Evolutionary conservation across 2,329 filamentous ascomycete genomes (phyloP).

Genomic region (Emydomyces testavorans): DNA sequence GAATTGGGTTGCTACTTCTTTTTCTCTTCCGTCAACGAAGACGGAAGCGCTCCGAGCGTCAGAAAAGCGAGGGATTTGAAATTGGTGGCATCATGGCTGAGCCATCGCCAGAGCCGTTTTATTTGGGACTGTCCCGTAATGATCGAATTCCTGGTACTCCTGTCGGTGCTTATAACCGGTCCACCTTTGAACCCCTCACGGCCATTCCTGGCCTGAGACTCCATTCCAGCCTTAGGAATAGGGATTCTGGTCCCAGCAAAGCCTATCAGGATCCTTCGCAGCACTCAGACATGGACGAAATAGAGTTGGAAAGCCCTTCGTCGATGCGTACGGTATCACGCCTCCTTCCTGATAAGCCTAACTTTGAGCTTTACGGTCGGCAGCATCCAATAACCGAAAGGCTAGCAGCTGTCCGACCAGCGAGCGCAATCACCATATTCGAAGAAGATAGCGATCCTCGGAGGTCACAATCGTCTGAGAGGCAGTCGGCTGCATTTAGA

Average conservation of each 20-base stretch:
- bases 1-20: slow-evolving; percentile 32
- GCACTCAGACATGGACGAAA: not conserved
- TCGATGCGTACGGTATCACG: slow-evolving; percentile 11
- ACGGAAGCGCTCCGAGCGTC: slow-evolving; percentile 18
- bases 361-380: not conserved
- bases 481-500: not conserved
- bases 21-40: slow-evolving; percentile 24
- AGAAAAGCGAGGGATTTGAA: slow-evolving; percentile 26
- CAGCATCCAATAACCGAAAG: slow-evolving; percentile 9
- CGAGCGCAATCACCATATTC: slow-evolving; percentile 9
- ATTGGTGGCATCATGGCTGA: slow-evolving; percentile 32
- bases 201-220: slow-evolving; percentile 2
- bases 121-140: slow-evolving; percentile 7
- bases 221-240: not conserved
- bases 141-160: slow-evolving; percentile 10
- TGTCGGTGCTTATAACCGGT: slow-evolving; percentile 15
- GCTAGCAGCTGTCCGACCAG: slow-evolving; percentile 1
- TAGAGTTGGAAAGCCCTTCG: slow-evolving; percentile 8
- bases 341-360: slow-evolving; percentile 11
- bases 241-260: not conserved
- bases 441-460: slow-evolving; percentile 8
- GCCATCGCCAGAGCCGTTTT: slow-evolving; percentile 21
- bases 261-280: not conserved
- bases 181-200: slow-evolving; percentile 3
- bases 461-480: not conserved